Percentiles rank a stretch among this genome's conserved stretches.
phyloP scores from a whole-genome alignment of 306 rosid genomes.

The Herpetospermum pedunculosum region DNA sequence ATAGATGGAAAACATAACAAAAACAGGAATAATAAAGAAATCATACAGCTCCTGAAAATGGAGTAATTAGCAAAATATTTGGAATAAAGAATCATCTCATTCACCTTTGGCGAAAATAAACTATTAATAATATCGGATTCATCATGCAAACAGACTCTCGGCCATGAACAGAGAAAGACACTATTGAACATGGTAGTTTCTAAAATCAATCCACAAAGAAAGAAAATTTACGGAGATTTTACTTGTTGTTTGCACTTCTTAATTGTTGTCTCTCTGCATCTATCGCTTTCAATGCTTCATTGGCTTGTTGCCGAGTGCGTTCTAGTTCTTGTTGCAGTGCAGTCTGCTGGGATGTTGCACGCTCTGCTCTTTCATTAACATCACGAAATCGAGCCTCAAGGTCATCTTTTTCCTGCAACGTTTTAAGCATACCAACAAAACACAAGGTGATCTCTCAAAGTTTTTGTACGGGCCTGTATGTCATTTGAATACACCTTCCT shows the following conservation, averaged over 20 bases:
- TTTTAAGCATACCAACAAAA: conserved; percentile 22
- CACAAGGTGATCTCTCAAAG: background rate
- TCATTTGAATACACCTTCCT: background rate
- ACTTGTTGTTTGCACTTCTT: conserved; percentile 93
- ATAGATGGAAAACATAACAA: background rate
- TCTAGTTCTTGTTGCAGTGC: conserved; percentile 86
- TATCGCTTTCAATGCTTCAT: conserved; percentile 91
- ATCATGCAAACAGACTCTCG: background rate
- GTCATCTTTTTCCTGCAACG: conserved; percentile 87
- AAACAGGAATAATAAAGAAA: background rate
- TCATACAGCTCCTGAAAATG: background rate
- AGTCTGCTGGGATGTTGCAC: conserved; percentile 60
- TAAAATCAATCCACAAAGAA: background rate
- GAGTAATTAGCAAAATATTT: background rate
- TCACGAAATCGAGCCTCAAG: conserved; percentile 57
- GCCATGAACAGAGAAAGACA: conserved; percentile 9
- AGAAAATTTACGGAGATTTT: conserved; percentile 16
- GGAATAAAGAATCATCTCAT: background rate
- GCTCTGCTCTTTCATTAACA: conserved; percentile 69
- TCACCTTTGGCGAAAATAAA: background rate
- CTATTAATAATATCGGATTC: background rate
- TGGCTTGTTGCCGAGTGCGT: conserved; percentile 94
- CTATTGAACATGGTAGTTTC: background rate
- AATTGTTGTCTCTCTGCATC: conserved; percentile 91
- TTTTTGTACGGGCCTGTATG: background rate